phyloP scores from a whole-genome alignment of 768 basidiomycete species.

The Amanita rubescens region DNA sequence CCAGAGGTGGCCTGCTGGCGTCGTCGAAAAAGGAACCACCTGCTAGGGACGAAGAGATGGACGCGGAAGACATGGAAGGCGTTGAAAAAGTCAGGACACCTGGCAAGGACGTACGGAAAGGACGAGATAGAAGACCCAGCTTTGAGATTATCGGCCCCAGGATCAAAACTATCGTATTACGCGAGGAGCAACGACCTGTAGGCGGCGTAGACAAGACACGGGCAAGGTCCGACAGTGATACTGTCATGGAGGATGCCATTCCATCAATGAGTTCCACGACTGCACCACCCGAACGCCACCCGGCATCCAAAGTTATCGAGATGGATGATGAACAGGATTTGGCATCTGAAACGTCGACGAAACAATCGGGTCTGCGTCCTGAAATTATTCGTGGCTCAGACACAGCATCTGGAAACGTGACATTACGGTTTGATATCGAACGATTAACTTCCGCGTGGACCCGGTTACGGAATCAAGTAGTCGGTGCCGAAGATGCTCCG shows the following conservation, averaged over 20 bases:
- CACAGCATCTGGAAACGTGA: slow-evolving; percentile 7
- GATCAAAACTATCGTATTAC: neutral
- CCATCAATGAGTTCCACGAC: slow-evolving; percentile 14
- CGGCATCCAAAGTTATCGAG: slow-evolving; percentile 13
- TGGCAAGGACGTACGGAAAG: neutral
- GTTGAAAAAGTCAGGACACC: neutral
- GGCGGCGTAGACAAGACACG: no score
- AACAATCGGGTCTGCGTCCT: neutral
- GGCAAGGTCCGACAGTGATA: slow-evolving; percentile 8
- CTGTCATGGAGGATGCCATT: slow-evolving; percentile 16
- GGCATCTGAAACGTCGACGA: no score
- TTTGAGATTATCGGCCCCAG: neutral
- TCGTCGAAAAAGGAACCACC: neutral
- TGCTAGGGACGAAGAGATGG: neutral
- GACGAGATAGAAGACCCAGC: neutral
- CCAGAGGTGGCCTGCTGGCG: slow-evolving; percentile 31
- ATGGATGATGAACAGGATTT: slow-evolving; percentile 16
- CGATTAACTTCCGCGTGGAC: slow-evolving; percentile 21
- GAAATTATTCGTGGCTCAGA: slow-evolving; percentile 3
- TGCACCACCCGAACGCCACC: slow-evolving; percentile 15
- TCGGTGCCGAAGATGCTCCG: neutral
- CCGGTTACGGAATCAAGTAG: neutral
- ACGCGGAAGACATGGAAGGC: neutral
- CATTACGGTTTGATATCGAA: slow-evolving; percentile 27
- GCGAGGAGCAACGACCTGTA: neutral